Evolutionary conservation across 2,329 filamentous ascomycete species (phyloP).

Genomic region (Trichoderma sp.): DNA sequence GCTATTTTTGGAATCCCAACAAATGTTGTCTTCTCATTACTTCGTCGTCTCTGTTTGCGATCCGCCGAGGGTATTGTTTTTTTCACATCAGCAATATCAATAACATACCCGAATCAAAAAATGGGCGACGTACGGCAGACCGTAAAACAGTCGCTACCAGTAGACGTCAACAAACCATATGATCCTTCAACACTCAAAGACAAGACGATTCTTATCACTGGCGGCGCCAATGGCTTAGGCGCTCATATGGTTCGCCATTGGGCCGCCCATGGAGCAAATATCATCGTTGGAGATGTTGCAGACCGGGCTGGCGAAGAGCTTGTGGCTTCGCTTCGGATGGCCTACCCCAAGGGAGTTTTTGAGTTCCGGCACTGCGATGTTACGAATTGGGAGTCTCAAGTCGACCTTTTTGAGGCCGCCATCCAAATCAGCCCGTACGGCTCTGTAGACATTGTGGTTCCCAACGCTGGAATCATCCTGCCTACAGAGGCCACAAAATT

Average conservation of each 20-base stretch:
- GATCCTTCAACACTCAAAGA: slow-evolving; percentile 50
- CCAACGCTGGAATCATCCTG: slow-evolving; percentile 65
- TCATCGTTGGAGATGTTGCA: slow-evolving; percentile 68
- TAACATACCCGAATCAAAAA: not conserved
- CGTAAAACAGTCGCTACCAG: slow-evolving; percentile 46
- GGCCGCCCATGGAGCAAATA: slow-evolving; percentile 60
- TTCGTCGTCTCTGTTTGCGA: not conserved
- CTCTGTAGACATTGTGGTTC: slow-evolving; percentile 65
- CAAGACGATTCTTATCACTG: slow-evolving; percentile 67
- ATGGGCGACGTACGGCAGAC: slow-evolving; percentile 6
- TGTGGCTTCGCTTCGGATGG: slow-evolving; percentile 54
- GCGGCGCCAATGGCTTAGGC: slow-evolving; percentile 65
- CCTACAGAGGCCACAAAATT: slow-evolving; percentile 44
- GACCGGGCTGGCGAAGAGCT: slow-evolving; percentile 57
- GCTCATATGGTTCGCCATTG: slow-evolving; percentile 57
- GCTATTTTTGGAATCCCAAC: not conserved
- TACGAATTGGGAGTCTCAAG: slow-evolving; percentile 66
- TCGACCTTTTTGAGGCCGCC: slow-evolving; percentile 64
- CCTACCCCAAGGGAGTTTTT: slow-evolving; percentile 47
- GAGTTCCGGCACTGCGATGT: slow-evolving; percentile 67
- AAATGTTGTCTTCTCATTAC: not conserved
- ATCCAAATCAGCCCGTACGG: slow-evolving; percentile 56
- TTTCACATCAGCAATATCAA: not conserved
- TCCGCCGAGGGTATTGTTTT: not conserved
- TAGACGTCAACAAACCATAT: slow-evolving; percentile 52